Evolutionary conservation across 768 basidiomycete genomes (phyloP).

Genomic region (Plicaturopsis crispa): DNA sequence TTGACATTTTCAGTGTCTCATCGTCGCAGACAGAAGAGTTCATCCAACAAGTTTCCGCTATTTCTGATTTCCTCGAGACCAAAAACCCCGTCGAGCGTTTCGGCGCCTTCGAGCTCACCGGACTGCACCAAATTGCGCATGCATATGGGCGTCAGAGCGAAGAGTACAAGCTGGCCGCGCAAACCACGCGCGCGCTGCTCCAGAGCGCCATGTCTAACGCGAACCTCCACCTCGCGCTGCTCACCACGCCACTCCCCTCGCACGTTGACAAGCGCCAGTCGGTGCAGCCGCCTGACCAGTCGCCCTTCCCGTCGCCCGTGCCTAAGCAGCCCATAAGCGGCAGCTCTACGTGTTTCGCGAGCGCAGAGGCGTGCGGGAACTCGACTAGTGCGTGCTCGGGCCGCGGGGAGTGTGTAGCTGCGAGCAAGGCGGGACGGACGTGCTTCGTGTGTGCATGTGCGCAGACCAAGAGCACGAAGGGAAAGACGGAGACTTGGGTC

Average conservation of each 20-base stretch:
- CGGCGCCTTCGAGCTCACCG: slow-evolving; percentile 53
- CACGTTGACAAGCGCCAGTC: slow-evolving; percentile 28
- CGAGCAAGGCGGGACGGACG: slow-evolving; percentile 47
- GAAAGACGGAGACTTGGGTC: slow-evolving; percentile 65
- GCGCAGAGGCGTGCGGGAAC: slow-evolving; percentile 47
- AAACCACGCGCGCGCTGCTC: slow-evolving; percentile 41
- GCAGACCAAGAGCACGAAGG: slow-evolving; percentile 40
- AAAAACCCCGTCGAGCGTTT: slow-evolving; percentile 36
- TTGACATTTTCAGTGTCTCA: slow-evolving; percentile 34
- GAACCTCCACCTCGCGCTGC: slow-evolving; percentile 40
- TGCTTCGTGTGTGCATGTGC: slow-evolving; percentile 42
- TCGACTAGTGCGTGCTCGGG: slow-evolving; percentile 64
- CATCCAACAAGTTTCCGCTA: slow-evolving; percentile 33
- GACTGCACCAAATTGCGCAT: slow-evolving; percentile 39
- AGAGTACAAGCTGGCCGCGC: slow-evolving; percentile 41
- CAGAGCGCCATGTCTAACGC: slow-evolving; percentile 30
- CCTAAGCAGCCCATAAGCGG: slow-evolving; percentile 49
- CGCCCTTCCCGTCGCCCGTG: slow-evolving; percentile 37
- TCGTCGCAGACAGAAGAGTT: slow-evolving; percentile 31
- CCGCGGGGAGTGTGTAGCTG: slow-evolving; percentile 56
- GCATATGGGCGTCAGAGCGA: slow-evolving; percentile 43
- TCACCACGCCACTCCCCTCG: slow-evolving; percentile 30
- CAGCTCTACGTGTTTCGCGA: slow-evolving; percentile 55
- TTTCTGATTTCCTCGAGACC: slow-evolving; percentile 46
- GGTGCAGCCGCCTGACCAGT: slow-evolving; percentile 33